These are phyloP conservation scores for Dendrobium catenatum DNA, from an alignment of 106 monocot genomes.

Conservation along the genomic window DNA sequence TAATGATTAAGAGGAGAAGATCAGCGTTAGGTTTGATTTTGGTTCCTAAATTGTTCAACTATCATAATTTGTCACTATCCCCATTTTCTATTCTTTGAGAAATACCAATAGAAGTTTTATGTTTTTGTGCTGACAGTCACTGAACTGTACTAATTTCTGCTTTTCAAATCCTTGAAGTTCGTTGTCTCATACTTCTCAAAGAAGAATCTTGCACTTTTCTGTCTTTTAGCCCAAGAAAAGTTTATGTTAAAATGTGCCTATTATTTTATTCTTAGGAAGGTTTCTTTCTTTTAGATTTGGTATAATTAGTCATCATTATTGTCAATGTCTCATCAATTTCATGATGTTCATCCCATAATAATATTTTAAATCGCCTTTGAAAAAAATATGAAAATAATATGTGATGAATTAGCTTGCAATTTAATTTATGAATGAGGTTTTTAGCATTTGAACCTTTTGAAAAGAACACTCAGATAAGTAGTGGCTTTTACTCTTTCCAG, in stretches of 20 bases:
- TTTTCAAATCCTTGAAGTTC: background rate
- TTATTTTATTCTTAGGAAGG: background rate
- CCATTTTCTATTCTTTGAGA: background rate
- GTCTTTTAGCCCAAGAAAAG: background rate
- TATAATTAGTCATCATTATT: no score
- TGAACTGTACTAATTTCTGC: background rate
- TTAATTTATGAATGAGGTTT: no score
- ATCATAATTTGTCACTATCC: background rate
- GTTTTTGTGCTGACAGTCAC: background rate
- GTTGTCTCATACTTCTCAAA: background rate
- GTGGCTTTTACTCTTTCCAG: no score
- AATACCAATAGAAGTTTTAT: background rate
- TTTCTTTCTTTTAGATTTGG: no score
- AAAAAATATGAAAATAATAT: no score
- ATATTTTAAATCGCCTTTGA: no score
- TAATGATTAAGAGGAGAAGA: background rate
- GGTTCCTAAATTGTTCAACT: background rate
- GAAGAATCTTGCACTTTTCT: background rate
- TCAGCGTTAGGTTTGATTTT: background rate
- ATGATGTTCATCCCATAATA: no score
- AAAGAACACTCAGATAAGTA: no score
- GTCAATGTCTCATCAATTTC: no score
- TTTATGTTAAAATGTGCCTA: background rate
- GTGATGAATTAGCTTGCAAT: no score
- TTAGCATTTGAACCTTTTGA: no score